Evolutionary conservation across 2,329 filamentous ascomycete species (phyloP), one percentile per base, ranked within the genome.

Genomic region (Cladosporium sp.): DNA sequence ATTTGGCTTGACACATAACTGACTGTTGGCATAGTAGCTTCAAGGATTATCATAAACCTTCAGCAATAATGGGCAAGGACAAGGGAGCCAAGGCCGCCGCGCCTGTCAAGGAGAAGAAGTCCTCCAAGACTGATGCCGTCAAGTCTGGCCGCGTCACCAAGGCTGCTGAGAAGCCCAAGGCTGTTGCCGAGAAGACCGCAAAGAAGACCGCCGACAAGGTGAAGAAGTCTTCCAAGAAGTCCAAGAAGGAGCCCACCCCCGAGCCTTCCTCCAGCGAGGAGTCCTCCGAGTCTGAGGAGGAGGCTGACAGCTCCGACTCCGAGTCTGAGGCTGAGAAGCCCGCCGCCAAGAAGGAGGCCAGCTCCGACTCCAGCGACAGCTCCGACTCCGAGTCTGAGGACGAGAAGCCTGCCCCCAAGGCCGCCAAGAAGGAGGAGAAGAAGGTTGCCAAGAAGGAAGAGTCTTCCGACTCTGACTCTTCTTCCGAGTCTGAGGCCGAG

Each of bases 81-180:
- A 81, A 84, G 76, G 65, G 62, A 66, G 70, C 65, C 72, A 76
- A 76, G 74, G 71, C 67, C 34, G 70, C 71, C 58, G 69, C 70
- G 51, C 67, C 70, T 61, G 64, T 66, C 58, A 71, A 71, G 67
- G 68, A 67, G 65, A 75, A 74, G 69, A 69, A 71, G 67, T 60
- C 68, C 63, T 70, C 64, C 67, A 70, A 67, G 67, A 36, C 58
- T 18, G 69, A 69, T 58, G 64, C 80, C 71, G 87, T 88, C 79
- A 91, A 91, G 83, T 84, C 84, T 72, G 88, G 83, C 71, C 85
- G 86, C 70, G 83, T 91, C 73, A 86, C 85, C 81, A 93, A 92
- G 84, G 76, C 88, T 62, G 82, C 86, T 67, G 84, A 89, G 77
- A 85, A 84, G 70, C 79, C 87, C 75, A 89, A 88, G 84, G 81